Evolutionary conservation across 1,139 yeast genomes (phyloP), one percentile per base, ranked within the genome.

Genomic region (Taphrina wiesneri): DNA sequence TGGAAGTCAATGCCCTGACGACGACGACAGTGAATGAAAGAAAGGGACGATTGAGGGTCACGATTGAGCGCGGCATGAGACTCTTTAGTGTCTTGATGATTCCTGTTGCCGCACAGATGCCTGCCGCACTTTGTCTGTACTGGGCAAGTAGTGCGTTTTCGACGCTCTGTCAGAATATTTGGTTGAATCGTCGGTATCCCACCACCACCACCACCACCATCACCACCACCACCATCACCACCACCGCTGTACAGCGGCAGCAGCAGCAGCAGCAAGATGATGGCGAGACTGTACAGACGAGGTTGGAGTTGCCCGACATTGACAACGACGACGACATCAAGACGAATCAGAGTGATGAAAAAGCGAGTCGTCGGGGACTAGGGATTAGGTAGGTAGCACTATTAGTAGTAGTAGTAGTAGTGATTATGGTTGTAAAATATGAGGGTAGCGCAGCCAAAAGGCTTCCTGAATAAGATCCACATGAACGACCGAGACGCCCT

Each of bases 391-490:
- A 36, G 41, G 41, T 4, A 11, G 2, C 1, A 15, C n/a, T n/a
- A n/a, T n/a, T n/a, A n/a, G n/a, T n/a, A n/a, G n/a, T n/a, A n/a
- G n/a, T n/a, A n/a, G n/a, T n/a, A n/a, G n/a, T n/a, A n/a, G n/a
- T n/a, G n/a, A n/a, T 49, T 49, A 30, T 17, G 23, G 23, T 0
- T 26, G 1, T 9, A 39, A 15, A 4, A 3, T 30, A 15, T 54
- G 7, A 5, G 64, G 57, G 41, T 60, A 53, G 1, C 39, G 25
- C 11, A 71, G 70, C 91, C 91, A 86, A 72, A 87, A 86, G 1
- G 74, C 77, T 56, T 83, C 85, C 32, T 81, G 80, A 13, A 86
- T 84, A 49, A 86, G 75, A 72, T 87, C 91, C 45, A 79, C 77
- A 72, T 88, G 90, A 65, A 80, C 74, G 39, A 75, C 74, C 6